Conservation (phyloP, 306 rosid genomes). For the Rubus idaeus region DNA sequence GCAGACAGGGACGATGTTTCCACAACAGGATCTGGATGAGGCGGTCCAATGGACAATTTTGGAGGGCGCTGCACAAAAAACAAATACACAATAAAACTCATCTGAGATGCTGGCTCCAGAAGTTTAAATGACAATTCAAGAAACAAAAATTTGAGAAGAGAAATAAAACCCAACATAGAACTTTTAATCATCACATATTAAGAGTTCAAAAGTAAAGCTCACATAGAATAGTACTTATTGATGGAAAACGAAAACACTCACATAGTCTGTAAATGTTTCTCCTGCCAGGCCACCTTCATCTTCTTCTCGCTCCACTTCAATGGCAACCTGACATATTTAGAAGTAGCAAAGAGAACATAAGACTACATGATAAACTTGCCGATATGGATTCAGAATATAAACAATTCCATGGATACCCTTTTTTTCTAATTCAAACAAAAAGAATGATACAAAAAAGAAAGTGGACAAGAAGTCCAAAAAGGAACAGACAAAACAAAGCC, state of each 20-base stretch:
- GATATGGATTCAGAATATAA: neutral
- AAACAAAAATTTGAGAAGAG: constrained; percentile 7
- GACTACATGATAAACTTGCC: constrained; percentile 2
- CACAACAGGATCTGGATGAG: constrained; percentile 94
- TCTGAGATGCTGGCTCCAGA: constrained; percentile 22
- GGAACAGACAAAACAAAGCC: no score
- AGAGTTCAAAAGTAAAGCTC: neutral
- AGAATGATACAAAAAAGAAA: no score
- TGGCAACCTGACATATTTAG: constrained; percentile 65
- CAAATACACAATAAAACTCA: constrained; percentile 25
- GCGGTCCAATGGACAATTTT: constrained; percentile 86
- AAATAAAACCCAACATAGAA: constrained; percentile 21
- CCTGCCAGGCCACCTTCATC: constrained; percentile 95
- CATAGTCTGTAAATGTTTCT: constrained; percentile 97
- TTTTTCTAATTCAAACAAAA: no score
- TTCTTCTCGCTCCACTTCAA: constrained; percentile 97
- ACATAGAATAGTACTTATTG: neutral
- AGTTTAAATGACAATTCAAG: constrained; percentile 30
- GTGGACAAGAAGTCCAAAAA: no score
- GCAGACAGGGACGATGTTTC: constrained; percentile 98
- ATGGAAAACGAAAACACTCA: constrained; percentile 45
- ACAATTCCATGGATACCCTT: neutral
- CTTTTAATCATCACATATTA: constrained; percentile 15
- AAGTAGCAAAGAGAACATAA: constrained; percentile 17
- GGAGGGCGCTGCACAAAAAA: constrained; percentile 77